phyloP scores from a whole-genome alignment of 1,284 basidiomycete species.

The Trametes pubescens region DNA sequence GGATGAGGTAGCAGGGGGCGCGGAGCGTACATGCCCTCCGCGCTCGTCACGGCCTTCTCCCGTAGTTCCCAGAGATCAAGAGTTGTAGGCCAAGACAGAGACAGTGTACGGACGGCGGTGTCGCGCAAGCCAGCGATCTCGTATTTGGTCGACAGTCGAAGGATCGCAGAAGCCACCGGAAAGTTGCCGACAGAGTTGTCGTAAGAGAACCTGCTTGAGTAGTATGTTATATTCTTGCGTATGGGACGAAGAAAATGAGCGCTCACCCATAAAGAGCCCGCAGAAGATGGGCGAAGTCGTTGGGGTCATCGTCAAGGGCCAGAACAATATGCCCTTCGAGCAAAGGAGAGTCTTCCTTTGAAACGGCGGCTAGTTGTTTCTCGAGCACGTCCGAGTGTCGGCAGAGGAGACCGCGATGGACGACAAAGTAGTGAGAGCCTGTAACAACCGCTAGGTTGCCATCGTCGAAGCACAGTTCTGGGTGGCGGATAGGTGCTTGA shows the following conservation, averaged over 20 bases:
- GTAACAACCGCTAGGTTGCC: slow-evolving; percentile 71
- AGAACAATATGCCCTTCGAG: slow-evolving; percentile 65
- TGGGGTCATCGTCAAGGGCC: slow-evolving; percentile 57
- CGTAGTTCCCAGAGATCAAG: slow-evolving; percentile 69
- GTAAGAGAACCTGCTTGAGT: slow-evolving; percentile 35
- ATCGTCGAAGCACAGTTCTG: slow-evolving; percentile 69
- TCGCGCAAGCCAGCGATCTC: slow-evolving; percentile 60
- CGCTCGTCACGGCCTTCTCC: slow-evolving; percentile 58
- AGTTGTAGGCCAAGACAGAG: slow-evolving; percentile 62
- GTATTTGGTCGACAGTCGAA: slow-evolving; percentile 71
- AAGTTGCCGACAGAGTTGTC: slow-evolving; percentile 59
- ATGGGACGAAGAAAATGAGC: neutral
- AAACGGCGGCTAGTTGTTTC: slow-evolving; percentile 36
- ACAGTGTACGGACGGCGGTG: slow-evolving; percentile 60
- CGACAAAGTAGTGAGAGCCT: slow-evolving; percentile 64
- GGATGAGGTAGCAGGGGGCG: slow-evolving; percentile 37
- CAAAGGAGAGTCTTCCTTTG: slow-evolving; percentile 22
- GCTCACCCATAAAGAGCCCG: slow-evolving; percentile 70
- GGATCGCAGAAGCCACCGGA: slow-evolving; percentile 56
- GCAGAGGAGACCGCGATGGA: slow-evolving; percentile 69
- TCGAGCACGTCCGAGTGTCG: slow-evolving; percentile 64
- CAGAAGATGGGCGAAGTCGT: slow-evolving; percentile 62
- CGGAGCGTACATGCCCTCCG: slow-evolving; percentile 62
- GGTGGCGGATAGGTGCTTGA: slow-evolving; percentile 50
- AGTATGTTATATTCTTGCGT: neutral